Evolutionary conservation across 768 basidiomycete species (phyloP).

Genomic region (Hebeloma cylindrosporum): DNA sequence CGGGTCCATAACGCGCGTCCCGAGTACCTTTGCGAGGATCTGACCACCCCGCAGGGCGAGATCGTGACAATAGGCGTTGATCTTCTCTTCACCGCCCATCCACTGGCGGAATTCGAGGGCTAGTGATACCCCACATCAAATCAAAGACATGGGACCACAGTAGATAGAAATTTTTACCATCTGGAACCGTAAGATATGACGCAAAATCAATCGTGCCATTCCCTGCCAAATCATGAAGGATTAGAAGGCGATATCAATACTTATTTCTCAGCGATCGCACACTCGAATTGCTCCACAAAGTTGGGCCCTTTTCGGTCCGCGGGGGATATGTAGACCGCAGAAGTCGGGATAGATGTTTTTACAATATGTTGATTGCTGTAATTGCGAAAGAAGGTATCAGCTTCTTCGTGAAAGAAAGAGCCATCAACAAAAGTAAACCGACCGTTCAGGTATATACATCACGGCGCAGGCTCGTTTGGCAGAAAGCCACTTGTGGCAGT

Average conservation of each 20-base stretch:
- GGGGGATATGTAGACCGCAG: constrained; percentile 51
- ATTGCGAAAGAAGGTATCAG: neutral
- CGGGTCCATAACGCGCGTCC: constrained; percentile 65
- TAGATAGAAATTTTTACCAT: constrained; percentile 40
- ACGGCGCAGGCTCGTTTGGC: constrained; percentile 66
- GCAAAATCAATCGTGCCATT: constrained; percentile 61
- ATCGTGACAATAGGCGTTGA: constrained; percentile 70
- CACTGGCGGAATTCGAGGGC: constrained; percentile 78
- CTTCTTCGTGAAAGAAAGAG: neutral
- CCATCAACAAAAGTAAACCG: neutral
- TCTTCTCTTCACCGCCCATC: constrained; percentile 80
- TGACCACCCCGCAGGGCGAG: constrained; percentile 71
- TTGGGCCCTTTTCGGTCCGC: constrained; percentile 32
- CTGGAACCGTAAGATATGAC: constrained; percentile 51
- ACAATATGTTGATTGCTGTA: constrained; percentile 64
- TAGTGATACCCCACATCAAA: constrained; percentile 20
- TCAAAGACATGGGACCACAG: too few relatives aligned
- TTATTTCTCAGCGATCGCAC: constrained; percentile 27
- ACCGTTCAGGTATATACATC: constrained; percentile 70
- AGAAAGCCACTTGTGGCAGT: constrained; percentile 86
- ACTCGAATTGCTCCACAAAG: constrained; percentile 55
- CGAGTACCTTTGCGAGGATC: constrained; percentile 60
- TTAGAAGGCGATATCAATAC: neutral
- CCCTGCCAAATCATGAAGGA: constrained; percentile 42
- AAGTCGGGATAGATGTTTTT: constrained; percentile 58